Conservation (phyloP, 768 basidiomycete genomes). For the Ramaria sp. region DNA sequence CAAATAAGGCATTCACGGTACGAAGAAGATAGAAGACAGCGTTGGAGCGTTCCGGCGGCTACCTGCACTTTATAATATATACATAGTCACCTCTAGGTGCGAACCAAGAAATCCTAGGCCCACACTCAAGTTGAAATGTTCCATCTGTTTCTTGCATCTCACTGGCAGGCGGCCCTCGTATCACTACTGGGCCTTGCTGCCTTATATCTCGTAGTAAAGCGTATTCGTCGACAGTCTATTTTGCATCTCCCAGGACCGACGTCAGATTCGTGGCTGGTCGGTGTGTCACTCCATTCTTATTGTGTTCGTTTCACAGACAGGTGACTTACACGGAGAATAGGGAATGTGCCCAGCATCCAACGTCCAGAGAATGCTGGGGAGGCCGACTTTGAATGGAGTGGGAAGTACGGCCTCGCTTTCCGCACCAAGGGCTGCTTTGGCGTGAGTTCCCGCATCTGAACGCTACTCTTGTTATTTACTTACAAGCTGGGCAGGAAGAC, state of each 20-base stretch:
- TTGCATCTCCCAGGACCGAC: background rate
- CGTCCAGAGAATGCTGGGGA: conserved; percentile 9
- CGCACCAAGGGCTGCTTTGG: conserved; percentile 42
- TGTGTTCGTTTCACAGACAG: background rate
- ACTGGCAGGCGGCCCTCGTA: too few species aligned
- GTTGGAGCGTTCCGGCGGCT: too few species aligned
- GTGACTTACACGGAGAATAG: background rate
- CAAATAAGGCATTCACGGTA: too few species aligned
- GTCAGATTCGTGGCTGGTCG: background rate
- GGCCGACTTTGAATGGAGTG: conserved; percentile 45
- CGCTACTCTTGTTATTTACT: background rate
- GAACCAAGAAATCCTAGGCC: too few species aligned
- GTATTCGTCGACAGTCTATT: background rate
- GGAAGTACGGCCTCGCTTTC: conserved; percentile 38
- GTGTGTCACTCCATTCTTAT: background rate
- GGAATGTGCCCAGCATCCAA: background rate
- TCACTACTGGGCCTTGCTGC: background rate
- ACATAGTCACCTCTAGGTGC: too few species aligned
- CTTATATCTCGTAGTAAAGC: background rate
- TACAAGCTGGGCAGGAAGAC: conserved; percentile 32
- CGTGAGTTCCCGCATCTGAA: conserved; percentile 19
- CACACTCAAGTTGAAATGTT: too few species aligned
- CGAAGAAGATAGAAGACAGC: too few species aligned
- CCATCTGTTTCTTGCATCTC: too few species aligned
- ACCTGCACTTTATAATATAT: too few species aligned